phyloP scores from a whole-genome alignment of 1,284 basidiomycete species.

The Boletus sp. region DNA sequence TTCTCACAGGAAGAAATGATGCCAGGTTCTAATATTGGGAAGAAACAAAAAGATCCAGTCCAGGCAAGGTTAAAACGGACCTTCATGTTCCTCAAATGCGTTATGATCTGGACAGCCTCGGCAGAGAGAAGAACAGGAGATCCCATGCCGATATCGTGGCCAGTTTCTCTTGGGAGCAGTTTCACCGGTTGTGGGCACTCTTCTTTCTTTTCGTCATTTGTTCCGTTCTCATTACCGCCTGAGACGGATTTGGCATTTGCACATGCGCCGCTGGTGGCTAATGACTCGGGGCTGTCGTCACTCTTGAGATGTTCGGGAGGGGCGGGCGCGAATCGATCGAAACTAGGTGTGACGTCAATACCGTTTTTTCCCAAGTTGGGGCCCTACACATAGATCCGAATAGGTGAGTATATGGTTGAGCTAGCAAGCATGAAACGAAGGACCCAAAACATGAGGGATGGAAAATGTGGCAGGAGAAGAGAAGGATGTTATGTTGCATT shows the following conservation, averaged over 20 bases:
- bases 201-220: slow-evolving; percentile 14
- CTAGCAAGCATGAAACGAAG: neutral
- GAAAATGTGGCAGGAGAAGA: no score
- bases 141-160: slow-evolving; percentile 84
- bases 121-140: slow-evolving; percentile 82
- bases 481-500: no score
- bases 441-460: no score
- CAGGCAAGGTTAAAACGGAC: slow-evolving; percentile 34
- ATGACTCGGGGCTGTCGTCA: slow-evolving; percentile 36
- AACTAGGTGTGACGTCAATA: slow-evolving; percentile 65
- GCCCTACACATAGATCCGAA: slow-evolving; percentile 46
- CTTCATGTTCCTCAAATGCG: slow-evolving; percentile 82
- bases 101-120: slow-evolving; percentile 83
- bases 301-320: slow-evolving; percentile 54
- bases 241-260: slow-evolving; percentile 23
- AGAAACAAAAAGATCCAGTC: neutral
- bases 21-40: neutral
- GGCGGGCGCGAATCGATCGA: slow-evolving; percentile 59
- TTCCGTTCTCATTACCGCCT: neutral
- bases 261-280: slow-evolving; percentile 18
- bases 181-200: slow-evolving; percentile 33
- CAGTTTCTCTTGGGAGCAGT: slow-evolving; percentile 73
- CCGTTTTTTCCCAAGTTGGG: slow-evolving; percentile 75
- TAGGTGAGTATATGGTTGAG: slow-evolving; percentile 3
- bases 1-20: neutral